Conservation (phyloP, 2,329 filamentous ascomycete species). For the Pestalotiopsis sp. region DNA sequence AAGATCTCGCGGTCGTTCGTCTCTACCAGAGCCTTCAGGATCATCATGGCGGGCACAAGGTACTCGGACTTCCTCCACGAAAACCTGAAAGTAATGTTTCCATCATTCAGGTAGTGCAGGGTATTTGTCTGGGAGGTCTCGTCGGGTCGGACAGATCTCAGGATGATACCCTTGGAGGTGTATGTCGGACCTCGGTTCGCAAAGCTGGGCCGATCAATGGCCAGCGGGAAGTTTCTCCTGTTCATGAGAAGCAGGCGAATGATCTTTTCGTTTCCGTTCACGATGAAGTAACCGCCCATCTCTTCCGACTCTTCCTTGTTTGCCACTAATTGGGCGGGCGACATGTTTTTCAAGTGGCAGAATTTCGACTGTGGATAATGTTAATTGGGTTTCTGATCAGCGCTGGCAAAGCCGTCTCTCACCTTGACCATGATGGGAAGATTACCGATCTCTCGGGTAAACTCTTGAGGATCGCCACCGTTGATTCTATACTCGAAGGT, state of each 20-base stretch:
- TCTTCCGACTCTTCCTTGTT: constrained; percentile 96
- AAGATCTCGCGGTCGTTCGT: constrained; percentile 97
- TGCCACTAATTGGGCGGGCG: constrained; percentile 79
- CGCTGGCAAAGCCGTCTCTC: constrained; percentile 32
- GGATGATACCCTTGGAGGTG: constrained; percentile 86
- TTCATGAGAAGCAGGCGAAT: constrained; percentile 91
- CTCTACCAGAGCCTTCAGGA: constrained; percentile 90
- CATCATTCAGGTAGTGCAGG: constrained; percentile 92
- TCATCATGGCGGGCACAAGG: constrained; percentile 94
- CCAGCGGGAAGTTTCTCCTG: constrained; percentile 92
- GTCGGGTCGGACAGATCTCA: constrained; percentile 92
- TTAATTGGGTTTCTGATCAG: constrained; percentile 19
- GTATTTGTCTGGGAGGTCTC: constrained; percentile 98
- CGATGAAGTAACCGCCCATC: constrained; percentile 93
- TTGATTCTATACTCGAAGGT: constrained; percentile 87
- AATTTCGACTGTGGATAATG: constrained; percentile 69
- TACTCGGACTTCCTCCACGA: constrained; percentile 98
- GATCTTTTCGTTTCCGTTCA: constrained; percentile 97
- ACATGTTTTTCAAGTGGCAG: constrained; percentile 86
- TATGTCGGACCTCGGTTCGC: constrained; percentile 84
- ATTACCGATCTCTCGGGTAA: constrained; percentile 82
- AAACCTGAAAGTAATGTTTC: constrained; percentile 95
- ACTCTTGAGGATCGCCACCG: constrained; percentile 80
- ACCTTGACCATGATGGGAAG: constrained; percentile 94
- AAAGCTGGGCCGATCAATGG: constrained; percentile 90